phyloP scores from a whole-genome alignment of 1,284 basidiomycete genomes.

The Trichosporon asahii region DNA sequence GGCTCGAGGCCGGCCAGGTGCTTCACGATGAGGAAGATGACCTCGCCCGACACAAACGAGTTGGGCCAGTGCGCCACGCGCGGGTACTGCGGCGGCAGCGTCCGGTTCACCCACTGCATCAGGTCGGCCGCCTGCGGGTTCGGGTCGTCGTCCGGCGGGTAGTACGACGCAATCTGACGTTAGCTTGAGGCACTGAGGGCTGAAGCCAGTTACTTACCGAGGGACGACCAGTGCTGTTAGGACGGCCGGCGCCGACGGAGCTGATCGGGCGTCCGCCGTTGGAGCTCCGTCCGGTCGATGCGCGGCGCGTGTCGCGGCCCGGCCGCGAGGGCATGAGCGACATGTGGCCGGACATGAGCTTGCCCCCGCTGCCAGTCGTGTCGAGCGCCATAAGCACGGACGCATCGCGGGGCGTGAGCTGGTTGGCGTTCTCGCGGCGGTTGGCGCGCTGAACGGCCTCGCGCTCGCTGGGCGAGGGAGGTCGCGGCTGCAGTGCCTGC shows the following conservation, averaged over 20 bases:
- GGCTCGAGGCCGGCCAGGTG: slow-evolving; percentile 45
- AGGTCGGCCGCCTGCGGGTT: slow-evolving; percentile 55
- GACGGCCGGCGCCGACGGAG: slow-evolving; percentile 6
- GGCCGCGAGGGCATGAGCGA: slow-evolving; percentile 37
- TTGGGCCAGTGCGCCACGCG: slow-evolving; percentile 59
- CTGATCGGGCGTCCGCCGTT: slow-evolving; percentile 10
- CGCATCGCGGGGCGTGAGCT: slow-evolving; percentile 81
- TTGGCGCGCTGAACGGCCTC: slow-evolving; percentile 85
- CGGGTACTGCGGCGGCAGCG: slow-evolving; percentile 64
- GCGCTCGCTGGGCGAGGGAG: slow-evolving; percentile 83
- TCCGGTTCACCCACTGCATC: slow-evolving; percentile 80
- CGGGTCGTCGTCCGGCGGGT: slow-evolving; percentile 30
- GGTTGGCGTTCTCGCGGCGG: slow-evolving; percentile 81
- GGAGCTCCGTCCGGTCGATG: slow-evolving; percentile 27
- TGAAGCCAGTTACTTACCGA: not conserved
- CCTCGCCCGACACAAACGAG: slow-evolving; percentile 53
- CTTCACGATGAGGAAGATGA: slow-evolving; percentile 52
- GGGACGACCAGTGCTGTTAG: slow-evolving; percentile 11
- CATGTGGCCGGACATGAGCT: slow-evolving; percentile 10
- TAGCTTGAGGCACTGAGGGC: no score
- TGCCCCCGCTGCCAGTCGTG: slow-evolving; percentile 33
- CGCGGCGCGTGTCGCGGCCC: slow-evolving; percentile 45
- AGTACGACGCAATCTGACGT: slow-evolving; percentile 28
- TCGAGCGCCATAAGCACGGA: slow-evolving; percentile 59
- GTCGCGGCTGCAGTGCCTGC: slow-evolving; percentile 91